Evolutionary conservation across 495 filamentous ascomycete species (phyloP).

Genomic region (Penicillium antarcticum): DNA sequence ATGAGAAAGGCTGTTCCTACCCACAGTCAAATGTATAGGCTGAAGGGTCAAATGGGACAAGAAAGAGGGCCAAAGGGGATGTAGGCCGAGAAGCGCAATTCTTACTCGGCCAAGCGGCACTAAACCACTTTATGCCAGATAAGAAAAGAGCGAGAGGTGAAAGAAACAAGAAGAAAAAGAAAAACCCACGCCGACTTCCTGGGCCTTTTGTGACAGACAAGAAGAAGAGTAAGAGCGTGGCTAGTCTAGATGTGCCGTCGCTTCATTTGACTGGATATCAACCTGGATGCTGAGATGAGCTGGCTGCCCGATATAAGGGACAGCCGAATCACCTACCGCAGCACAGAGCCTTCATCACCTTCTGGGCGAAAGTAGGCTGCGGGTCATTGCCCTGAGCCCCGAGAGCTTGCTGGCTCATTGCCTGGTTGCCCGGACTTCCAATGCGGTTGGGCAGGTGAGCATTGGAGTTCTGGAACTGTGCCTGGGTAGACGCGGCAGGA

Average conservation of each 20-base stretch:
- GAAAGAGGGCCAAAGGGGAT: slow-evolving; percentile 12
- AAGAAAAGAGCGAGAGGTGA: slow-evolving; percentile 11
- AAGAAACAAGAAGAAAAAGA: slow-evolving; percentile 18
- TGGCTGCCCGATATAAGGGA: slow-evolving; percentile 10
- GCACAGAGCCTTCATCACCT: slow-evolving; percentile 79
- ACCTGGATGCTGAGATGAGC: slow-evolving; percentile 34
- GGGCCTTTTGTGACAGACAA: slow-evolving; percentile 30
- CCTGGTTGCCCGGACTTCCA: slow-evolving; percentile 53
- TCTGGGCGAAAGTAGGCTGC: slow-evolving; percentile 53
- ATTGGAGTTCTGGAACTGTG: slow-evolving; percentile 87
- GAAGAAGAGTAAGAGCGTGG: slow-evolving; percentile 15
- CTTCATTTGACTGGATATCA: slow-evolving; percentile 24
- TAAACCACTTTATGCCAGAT: not conserved
- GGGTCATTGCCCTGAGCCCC: slow-evolving; percentile 42
- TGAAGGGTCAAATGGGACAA: slow-evolving; percentile 26
- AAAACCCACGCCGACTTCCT: slow-evolving; percentile 24
- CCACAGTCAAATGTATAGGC: slow-evolving; percentile 20
- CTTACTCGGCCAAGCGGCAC: slow-evolving; percentile 6
- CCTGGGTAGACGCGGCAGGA: slow-evolving; percentile 78
- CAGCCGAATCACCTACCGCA: slow-evolving; percentile 60
- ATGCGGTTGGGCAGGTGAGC: slow-evolving; percentile 74
- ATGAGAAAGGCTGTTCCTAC: slow-evolving; percentile 29
- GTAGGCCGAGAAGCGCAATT: slow-evolving; percentile 8
- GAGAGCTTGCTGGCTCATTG: slow-evolving; percentile 45
- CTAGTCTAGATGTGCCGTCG: slow-evolving; percentile 16